A percentile compares a stretch with the other conserved stretches of the same genome.
These are phyloP conservation scores for Alternaria alternata DNA, from an alignment of 2,329 filamentous ascomycete genomes.

Conservation along the genomic window DNA sequence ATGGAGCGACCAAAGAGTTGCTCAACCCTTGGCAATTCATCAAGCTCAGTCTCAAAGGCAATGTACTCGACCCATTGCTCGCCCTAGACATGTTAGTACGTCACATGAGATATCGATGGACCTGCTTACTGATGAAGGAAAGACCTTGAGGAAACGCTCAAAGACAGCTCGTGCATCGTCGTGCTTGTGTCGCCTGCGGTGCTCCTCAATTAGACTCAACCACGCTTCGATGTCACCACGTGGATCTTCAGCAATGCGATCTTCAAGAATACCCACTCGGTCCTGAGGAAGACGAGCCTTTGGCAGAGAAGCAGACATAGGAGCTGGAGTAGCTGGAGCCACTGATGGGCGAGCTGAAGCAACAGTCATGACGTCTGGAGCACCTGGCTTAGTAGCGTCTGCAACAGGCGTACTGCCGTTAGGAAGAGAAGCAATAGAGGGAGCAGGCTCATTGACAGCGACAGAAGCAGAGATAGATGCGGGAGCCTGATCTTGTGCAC, in stretches of 20 bases:
- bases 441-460: constrained; percentile 55
- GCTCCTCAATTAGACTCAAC: constrained; percentile 84
- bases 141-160: constrained; percentile 85
- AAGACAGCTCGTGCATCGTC: constrained; percentile 83
- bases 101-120: constrained; percentile 9
- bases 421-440: constrained; percentile 60
- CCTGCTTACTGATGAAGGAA: constrained; percentile 85
- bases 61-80: constrained; percentile 91
- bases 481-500: constrained; percentile 61
- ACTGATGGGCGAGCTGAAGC: constrained; percentile 50
- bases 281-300: constrained; percentile 73
- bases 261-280: constrained; percentile 81
- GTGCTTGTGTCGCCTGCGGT: constrained; percentile 80
- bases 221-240: constrained; percentile 93
- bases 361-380: constrained; percentile 36
- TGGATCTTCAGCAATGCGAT: constrained; percentile 89
- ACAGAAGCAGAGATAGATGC: constrained; percentile 50
- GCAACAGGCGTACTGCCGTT: constrained; percentile 52
- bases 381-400: constrained; percentile 48
- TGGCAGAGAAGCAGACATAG: constrained; percentile 43
- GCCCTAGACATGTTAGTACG: constrained; percentile 70
- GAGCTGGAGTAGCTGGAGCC: constrained; percentile 48
- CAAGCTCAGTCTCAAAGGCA: constrained; percentile 86
- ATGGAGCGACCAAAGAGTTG: constrained; percentile 83
- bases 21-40: constrained; percentile 82